Conservation (phyloP, 805 yeast genomes). For the Sugiyamaella valdiviana region DNA sequence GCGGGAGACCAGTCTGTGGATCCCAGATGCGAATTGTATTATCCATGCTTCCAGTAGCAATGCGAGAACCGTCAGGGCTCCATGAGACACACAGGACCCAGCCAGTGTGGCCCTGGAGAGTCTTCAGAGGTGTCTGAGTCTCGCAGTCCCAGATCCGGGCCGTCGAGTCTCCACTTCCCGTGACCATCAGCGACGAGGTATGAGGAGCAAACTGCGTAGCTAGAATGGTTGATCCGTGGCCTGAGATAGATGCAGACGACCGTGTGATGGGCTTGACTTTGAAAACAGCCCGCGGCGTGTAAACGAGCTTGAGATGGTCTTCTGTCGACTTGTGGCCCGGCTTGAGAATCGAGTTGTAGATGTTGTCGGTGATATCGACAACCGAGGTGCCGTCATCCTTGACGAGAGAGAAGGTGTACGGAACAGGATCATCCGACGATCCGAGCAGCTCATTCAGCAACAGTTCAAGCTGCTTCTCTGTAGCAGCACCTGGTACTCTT, state of each 20-base stretch:
- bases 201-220: constrained; percentile 93
- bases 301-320: constrained; percentile 84
- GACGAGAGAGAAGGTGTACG: constrained; percentile 75
- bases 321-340: constrained; percentile 88
- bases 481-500: constrained; percentile 85
- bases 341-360: constrained; percentile 73
- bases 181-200: constrained; percentile 75
- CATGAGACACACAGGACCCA: constrained; percentile 92
- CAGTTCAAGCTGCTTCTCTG: constrained; percentile 81
- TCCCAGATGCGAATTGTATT: constrained; percentile 86
- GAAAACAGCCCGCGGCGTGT: constrained; percentile 92
- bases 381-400: constrained; percentile 38
- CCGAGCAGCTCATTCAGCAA: constrained; percentile 73
- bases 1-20: constrained; percentile 58
- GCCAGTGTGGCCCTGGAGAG: constrained; percentile 77
- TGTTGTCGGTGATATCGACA: constrained; percentile 69
- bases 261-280: constrained; percentile 88
- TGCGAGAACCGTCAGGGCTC: constrained; percentile 84
- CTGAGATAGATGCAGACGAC: constrained; percentile 86
- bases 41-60: constrained; percentile 97
- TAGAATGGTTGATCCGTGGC: constrained; percentile 90
- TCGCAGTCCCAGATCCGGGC: constrained; percentile 97
- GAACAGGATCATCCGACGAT: constrained; percentile 68
- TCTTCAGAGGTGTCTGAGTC: constrained; percentile 82
- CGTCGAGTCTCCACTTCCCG: constrained; percentile 95